Conservation (phyloP, 768 basidiomycete genomes). For the Tulasnella calospora region DNA sequence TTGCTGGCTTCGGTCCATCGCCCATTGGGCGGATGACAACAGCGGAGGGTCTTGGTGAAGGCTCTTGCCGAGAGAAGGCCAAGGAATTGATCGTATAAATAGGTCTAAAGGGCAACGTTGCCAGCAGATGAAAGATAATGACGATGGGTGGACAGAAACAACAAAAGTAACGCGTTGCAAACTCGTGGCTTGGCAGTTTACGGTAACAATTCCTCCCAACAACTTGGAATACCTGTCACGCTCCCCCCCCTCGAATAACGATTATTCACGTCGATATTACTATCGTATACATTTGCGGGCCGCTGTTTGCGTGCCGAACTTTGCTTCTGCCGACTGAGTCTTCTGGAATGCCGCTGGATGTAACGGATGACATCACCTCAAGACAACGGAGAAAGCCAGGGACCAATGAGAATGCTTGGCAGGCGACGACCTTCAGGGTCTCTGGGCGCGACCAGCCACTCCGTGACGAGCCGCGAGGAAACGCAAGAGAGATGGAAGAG, state of each 20-base stretch:
- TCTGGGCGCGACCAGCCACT: neutral
- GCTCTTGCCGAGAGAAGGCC: neutral
- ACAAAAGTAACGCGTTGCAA: neutral
- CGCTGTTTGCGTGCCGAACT: neutral
- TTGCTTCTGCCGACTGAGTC: neutral
- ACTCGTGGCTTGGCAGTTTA: neutral
- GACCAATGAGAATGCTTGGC: neutral
- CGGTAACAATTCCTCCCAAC: neutral
- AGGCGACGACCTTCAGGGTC: neutral
- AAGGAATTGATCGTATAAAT: neutral
- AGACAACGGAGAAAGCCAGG: neutral
- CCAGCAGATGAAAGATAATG: neutral
- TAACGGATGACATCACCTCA: neutral
- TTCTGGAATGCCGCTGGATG: neutral
- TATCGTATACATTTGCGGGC: neutral
- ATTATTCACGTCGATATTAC: neutral
- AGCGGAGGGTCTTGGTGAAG: neutral
- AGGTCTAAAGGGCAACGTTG: neutral
- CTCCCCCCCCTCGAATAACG: neutral
- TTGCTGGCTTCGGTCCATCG: too few relatives aligned
- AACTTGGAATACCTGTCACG: neutral
- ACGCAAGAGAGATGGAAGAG: neutral
- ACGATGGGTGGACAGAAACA: neutral
- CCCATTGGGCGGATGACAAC: too few relatives aligned
- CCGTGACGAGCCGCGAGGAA: neutral